Evolutionary conservation across 441 rosid genomes (phyloP).

Genomic region (Sinapis alba): DNA sequence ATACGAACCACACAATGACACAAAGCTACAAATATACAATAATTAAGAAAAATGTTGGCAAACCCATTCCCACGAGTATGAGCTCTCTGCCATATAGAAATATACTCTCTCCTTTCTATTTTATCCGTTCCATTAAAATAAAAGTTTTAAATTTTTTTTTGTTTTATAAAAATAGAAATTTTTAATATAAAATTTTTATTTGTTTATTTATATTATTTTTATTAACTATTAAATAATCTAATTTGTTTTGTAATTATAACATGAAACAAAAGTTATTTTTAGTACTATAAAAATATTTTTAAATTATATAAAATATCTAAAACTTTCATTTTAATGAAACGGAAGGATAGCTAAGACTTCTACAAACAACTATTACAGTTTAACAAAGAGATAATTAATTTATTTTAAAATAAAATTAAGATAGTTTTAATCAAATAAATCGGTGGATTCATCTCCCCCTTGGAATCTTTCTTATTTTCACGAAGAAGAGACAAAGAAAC

Average conservation of each 20-base stretch:
- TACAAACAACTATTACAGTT: background rate
- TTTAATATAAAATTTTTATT: too few species aligned
- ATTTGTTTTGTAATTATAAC: too few species aligned
- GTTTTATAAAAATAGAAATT: too few species aligned
- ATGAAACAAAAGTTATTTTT: too few species aligned
- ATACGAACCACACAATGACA: conserved; percentile 33
- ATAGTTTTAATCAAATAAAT: background rate
- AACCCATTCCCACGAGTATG: conserved; percentile 21
- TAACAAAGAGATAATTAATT: background rate
- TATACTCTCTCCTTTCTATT: too few species aligned
- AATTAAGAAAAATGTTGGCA: conserved; percentile 8
- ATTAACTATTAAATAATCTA: too few species aligned
- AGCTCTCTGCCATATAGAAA: background rate
- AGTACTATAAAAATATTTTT: too few species aligned
- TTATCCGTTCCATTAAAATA: too few species aligned
- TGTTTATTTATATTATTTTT: too few species aligned
- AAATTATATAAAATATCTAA: too few species aligned
- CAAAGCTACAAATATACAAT: conserved; percentile 20
- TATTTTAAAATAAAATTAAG: background rate
- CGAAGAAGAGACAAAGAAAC: conserved; percentile 36
- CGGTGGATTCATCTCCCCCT: conserved; percentile 28
- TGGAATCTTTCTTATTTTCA: conserved; percentile 38
- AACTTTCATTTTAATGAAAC: too few species aligned
- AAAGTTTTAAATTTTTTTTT: too few species aligned
- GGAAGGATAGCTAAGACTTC: background rate